phyloP scores from a whole-genome alignment of 345 rosid genomes.

The Angophora floribunda region DNA sequence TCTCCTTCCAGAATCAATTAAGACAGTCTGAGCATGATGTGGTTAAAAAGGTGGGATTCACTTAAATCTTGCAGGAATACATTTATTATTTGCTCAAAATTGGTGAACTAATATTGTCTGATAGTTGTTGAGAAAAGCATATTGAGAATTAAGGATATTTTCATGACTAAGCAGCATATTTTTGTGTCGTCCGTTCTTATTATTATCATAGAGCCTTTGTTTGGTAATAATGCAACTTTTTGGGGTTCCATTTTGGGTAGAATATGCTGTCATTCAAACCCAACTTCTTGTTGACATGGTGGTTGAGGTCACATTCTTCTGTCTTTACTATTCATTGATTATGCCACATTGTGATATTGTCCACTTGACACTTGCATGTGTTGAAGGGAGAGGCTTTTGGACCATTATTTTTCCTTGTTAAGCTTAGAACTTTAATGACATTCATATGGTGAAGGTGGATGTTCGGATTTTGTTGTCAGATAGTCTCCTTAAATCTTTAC shows the following conservation, averaged over 20 bases:
- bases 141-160: not conserved
- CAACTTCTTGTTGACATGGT: not conserved
- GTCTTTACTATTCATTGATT: not conserved
- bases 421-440: not conserved
- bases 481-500: not conserved
- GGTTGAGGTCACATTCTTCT: not conserved
- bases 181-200: not conserved
- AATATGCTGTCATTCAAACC: not conserved
- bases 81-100: not conserved
- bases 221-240: not conserved
- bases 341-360: not conserved
- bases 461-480: not conserved
- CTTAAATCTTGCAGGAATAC: not conserved
- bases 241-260: not conserved
- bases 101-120: not conserved
- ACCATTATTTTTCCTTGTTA: not conserved
- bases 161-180: not conserved
- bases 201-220: not conserved
- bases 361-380: not conserved
- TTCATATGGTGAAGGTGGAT: not conserved
- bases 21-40: constrained; percentile 32
- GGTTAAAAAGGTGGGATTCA: constrained; percentile 23
- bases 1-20: constrained; percentile 17
- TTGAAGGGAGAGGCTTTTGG: not conserved
- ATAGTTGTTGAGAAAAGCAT: not conserved